Evolutionary conservation across 208 protist species (phyloP).

Genomic region (Leptomonas seymouri): DNA sequence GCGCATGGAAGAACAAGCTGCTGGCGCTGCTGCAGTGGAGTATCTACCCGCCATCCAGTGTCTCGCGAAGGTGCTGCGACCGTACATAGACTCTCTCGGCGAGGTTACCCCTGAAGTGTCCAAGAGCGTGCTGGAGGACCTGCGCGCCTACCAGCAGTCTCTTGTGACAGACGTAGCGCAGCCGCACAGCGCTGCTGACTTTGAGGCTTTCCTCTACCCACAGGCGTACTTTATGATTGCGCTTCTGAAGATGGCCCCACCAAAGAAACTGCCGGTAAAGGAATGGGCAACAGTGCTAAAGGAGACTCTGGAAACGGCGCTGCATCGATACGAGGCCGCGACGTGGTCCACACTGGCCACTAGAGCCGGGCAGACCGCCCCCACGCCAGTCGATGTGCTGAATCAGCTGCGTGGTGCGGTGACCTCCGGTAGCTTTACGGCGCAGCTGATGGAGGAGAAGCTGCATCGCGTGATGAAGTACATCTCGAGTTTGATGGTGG

Average conservation of each 20-base stretch:
- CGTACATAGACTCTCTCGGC: constrained; percentile 41
- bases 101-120: constrained; percentile 17
- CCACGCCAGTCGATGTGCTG: constrained; percentile 6
- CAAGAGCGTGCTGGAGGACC: constrained; percentile 22
- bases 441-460: constrained; percentile 31
- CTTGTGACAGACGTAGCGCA: constrained; percentile 26
- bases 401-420: constrained; percentile 16
- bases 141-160: constrained; percentile 27
- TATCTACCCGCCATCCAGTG: constrained; percentile 48
- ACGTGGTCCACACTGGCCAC: constrained; percentile 28
- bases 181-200: constrained; percentile 28
- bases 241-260: constrained; percentile 52
- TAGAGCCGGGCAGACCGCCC: constrained; percentile 1
- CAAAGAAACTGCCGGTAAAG: constrained; percentile 49
- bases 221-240: constrained; percentile 61
- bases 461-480: constrained; percentile 28
- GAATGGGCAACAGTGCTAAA: constrained; percentile 51
- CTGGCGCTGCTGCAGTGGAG: constrained; percentile 6
- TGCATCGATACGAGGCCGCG: constrained; percentile 35
- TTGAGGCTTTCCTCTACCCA: constrained; percentile 68
- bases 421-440: constrained; percentile 23
- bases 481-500: constrained; percentile 25
- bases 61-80: constrained; percentile 38
- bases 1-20: constrained; percentile 10
- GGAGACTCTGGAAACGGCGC: constrained; percentile 34